Conservation (phyloP, 257 asterid species). For the Solanum clarkiae region DNA sequence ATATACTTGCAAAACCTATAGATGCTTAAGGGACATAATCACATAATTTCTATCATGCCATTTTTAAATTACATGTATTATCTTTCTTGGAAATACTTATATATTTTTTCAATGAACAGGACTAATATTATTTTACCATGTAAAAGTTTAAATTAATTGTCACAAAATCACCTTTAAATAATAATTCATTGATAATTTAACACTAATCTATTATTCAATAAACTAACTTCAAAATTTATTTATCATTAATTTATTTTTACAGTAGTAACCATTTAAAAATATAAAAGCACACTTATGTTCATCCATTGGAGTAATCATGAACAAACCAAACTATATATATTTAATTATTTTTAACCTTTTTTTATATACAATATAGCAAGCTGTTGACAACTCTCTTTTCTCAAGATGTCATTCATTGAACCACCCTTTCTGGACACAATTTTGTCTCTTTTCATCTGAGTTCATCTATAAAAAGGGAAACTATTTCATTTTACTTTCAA, state of each 20-base stretch:
- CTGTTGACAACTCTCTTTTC: conserved; percentile 12
- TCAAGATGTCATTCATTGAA: conserved; percentile 14
- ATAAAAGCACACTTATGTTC: not conserved
- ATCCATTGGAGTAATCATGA: not conserved
- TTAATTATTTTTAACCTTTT: not conserved
- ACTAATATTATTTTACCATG: not conserved
- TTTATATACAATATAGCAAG: not conserved
- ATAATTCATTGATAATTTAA: too few relatives aligned
- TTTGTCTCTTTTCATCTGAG: not conserved
- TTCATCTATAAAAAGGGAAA: not conserved
- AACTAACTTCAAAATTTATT: not conserved
- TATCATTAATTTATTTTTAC: too few relatives aligned
- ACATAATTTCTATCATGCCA: not conserved
- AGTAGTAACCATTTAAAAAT: not conserved
- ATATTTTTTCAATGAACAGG: not conserved
- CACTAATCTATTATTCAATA: too few relatives aligned
- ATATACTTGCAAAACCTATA: too few relatives aligned
- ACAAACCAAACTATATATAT: not conserved
- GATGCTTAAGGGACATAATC: not conserved
- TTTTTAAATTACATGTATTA: not conserved
- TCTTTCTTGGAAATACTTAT: not conserved
- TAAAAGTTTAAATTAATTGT: too few relatives aligned
- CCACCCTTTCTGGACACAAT: not conserved
- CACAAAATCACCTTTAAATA: not conserved
- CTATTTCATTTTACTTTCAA: not conserved